Conservation (phyloP, 106 monocot species). For the Alisma plantagoaquatica region DNA sequence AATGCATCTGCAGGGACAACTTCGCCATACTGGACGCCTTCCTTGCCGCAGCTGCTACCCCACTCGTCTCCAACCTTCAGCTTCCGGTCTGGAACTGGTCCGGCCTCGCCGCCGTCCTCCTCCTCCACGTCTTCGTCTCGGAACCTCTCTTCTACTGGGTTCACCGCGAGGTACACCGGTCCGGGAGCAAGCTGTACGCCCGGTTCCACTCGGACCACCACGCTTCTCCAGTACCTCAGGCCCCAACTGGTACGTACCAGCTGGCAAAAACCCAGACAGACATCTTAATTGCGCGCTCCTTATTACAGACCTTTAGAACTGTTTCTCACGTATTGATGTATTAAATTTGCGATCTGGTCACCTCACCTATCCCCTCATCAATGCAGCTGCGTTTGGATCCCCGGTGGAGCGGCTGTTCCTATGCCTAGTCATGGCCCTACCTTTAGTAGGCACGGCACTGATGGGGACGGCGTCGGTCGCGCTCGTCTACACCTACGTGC, state of each 20-base stretch:
- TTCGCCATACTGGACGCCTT: constrained; percentile 62
- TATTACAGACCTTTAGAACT: too few species aligned
- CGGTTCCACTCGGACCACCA: constrained; percentile 75
- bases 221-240: constrained; percentile 45
- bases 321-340: neutral
- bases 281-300: too few species aligned
- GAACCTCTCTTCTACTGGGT: constrained; percentile 54
- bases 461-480: constrained; percentile 18
- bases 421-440: constrained; percentile 16
- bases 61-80: constrained; percentile 27
- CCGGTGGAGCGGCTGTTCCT: constrained; percentile 30
- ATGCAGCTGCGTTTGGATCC: constrained; percentile 22
- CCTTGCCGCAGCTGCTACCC: constrained; percentile 38
- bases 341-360: neutral
- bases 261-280: too few species aligned
- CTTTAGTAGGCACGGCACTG: constrained; percentile 16
- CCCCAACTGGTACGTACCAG: constrained; percentile 62
- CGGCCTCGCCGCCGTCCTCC: constrained; percentile 21
- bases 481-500: constrained; percentile 24
- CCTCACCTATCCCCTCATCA: neutral
- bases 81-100: constrained; percentile 50
- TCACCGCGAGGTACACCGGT: constrained; percentile 70
- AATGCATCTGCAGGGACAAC: constrained; percentile 58
- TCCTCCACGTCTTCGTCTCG: constrained; percentile 47
- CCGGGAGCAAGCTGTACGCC: constrained; percentile 26